Conservation (phyloP, 352 stramenopile genomes). For the Phytophthora pseudosyringae region DNA sequence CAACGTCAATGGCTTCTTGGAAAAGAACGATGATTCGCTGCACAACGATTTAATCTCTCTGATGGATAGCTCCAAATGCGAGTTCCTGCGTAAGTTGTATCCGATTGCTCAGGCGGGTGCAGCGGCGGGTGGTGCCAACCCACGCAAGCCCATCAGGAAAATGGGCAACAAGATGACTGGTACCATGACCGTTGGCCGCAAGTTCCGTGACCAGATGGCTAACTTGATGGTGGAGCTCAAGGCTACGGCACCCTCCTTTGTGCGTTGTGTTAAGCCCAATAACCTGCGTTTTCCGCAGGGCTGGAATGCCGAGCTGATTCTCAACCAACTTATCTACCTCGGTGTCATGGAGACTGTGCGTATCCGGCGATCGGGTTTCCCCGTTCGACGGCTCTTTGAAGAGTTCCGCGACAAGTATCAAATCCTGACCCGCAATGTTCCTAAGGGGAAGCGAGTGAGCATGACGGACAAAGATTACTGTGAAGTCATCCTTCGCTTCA, state of each 20-base stretch:
- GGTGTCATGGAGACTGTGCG: constrained; percentile 92
- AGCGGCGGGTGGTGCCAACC: constrained; percentile 44
- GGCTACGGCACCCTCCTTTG: constrained; percentile 86
- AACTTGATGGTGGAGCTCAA: constrained; percentile 89
- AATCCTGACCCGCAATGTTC: constrained; percentile 79
- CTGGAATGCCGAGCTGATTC: constrained; percentile 88
- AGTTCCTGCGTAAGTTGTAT: constrained; percentile 84
- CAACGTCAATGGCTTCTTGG: constrained; percentile 95
- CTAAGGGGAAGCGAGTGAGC: constrained; percentile 51
- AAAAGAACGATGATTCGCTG: constrained; percentile 98
- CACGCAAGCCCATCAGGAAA: constrained; percentile 75
- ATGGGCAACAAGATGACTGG: constrained; percentile 90
- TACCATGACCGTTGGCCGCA: constrained; percentile 90
- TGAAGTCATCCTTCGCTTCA: constrained; percentile 81
- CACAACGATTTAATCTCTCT: constrained; percentile 91
- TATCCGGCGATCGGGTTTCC: constrained; percentile 89
- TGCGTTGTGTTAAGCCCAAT: constrained; percentile 94
- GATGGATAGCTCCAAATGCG: constrained; percentile 86
- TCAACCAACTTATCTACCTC: constrained; percentile 91
- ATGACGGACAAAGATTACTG: constrained; percentile 85
- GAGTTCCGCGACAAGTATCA: constrained; percentile 91
- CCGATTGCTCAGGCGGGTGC: constrained; percentile 49
- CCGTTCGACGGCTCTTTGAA: constrained; percentile 84
- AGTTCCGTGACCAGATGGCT: constrained; percentile 91
- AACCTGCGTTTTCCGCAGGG: constrained; percentile 87